These are phyloP conservation scores for Fusarium euwallaceae DNA, from an alignment of 2,329 filamentous ascomycete genomes.

Conservation along the genomic window DNA sequence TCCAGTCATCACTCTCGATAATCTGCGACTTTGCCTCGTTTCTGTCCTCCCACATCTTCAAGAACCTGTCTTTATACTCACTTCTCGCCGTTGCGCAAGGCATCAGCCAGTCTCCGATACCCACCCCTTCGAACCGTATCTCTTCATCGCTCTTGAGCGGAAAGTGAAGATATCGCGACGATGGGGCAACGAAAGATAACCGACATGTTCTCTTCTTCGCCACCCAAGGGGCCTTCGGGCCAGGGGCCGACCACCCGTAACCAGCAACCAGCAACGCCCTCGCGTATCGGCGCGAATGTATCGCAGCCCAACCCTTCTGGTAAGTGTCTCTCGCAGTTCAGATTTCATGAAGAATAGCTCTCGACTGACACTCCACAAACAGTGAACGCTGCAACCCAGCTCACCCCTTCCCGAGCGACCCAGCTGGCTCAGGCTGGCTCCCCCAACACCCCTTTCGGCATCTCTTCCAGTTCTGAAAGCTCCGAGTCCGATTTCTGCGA, in stretches of 20 bases:
- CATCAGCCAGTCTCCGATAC: neutral
- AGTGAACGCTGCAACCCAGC: neutral
- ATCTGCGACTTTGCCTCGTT: neutral
- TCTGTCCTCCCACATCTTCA: neutral
- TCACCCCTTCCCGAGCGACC: constrained; percentile 2
- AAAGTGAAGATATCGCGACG: neutral
- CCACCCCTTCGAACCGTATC: neutral
- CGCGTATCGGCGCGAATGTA: neutral
- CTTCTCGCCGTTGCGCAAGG: neutral
- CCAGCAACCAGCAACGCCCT: neutral
- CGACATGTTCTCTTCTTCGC: constrained; percentile 24
- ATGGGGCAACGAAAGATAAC: constrained; percentile 35
- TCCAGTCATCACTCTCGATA: neutral
- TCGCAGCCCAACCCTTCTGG: neutral
- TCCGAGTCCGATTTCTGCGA: constrained; percentile 32
- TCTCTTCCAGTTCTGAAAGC: constrained; percentile 33
- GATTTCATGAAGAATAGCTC: neutral
- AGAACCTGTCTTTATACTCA: neutral
- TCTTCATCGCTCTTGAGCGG: neutral
- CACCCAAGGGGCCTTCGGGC: neutral
- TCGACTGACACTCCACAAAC: neutral
- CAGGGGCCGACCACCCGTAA: neutral
- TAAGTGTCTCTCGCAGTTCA: neutral
- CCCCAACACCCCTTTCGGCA: constrained; percentile 31
- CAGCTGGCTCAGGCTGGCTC: constrained; percentile 25